phyloP scores from a whole-genome alignment of 306 rosid species.

The Arachis hypogaea region DNA sequence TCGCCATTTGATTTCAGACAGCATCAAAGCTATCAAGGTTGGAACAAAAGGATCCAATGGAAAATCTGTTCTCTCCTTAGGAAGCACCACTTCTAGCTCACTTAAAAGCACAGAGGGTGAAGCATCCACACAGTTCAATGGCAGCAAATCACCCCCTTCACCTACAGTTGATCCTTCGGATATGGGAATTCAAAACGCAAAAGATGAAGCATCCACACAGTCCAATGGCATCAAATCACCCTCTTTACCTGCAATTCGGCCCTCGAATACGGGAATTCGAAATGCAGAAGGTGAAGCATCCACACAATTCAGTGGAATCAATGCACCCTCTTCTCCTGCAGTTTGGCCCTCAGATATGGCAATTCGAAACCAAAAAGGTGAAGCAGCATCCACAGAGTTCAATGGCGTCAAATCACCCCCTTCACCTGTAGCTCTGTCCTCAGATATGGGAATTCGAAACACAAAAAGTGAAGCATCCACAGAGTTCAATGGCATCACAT shows the following conservation, averaged over 20 bases:
- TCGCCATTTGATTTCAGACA: slow-evolving; percentile 57
- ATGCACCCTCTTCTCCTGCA: slow-evolving; percentile 38
- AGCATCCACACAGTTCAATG: slow-evolving; percentile 40
- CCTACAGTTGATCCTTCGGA: slow-evolving; percentile 34
- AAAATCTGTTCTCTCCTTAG: slow-evolving; percentile 38
- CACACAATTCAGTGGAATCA: slow-evolving; percentile 41
- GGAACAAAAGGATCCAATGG: slow-evolving; percentile 39
- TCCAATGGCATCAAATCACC: slow-evolving; percentile 45
- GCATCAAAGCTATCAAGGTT: slow-evolving; percentile 38
- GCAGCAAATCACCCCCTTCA: slow-evolving; percentile 40
- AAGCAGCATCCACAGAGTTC: slow-evolving; percentile 32
- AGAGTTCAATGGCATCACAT: slow-evolving; percentile 41
- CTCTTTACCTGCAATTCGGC: slow-evolving; percentile 30
- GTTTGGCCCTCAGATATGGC: slow-evolving; percentile 33
- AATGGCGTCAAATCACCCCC: slow-evolving; percentile 44
- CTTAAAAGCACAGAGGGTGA: slow-evolving; percentile 36
- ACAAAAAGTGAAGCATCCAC: slow-evolving; percentile 34
- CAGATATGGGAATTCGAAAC: slow-evolving; percentile 39
- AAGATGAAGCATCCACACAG: slow-evolving; percentile 34
- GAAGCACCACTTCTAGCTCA: slow-evolving; percentile 40
- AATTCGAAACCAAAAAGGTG: slow-evolving; percentile 37
- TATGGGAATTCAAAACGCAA: slow-evolving; percentile 35
- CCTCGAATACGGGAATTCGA: slow-evolving; percentile 35
- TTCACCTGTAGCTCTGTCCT: slow-evolving; percentile 30
- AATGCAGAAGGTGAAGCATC: slow-evolving; percentile 37